Percentiles rank a stretch among this genome's conserved stretches.
Evolutionary conservation across 495 filamentous ascomycete genomes (phyloP).

Genomic region (Monascus purpureus): DNA sequence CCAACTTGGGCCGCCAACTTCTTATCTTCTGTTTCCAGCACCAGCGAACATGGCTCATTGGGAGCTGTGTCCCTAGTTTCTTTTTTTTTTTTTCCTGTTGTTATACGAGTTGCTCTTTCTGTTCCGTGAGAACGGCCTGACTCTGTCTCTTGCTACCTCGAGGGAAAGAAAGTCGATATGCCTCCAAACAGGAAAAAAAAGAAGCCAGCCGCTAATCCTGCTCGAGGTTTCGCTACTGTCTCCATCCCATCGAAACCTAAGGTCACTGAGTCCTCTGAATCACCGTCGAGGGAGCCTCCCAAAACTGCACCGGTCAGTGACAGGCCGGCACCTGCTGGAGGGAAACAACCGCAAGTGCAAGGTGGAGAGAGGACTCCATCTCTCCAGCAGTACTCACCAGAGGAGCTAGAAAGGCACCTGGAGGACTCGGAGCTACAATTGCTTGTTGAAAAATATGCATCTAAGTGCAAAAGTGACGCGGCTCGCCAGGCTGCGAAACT

Average conservation of each 20-base stretch:
- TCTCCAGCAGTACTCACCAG: slow-evolving; percentile 49
- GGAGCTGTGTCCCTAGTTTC: too few species aligned
- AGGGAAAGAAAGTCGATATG: slow-evolving; percentile 34
- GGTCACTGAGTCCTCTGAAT: slow-evolving; percentile 14
- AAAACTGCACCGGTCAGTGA: slow-evolving; percentile 30
- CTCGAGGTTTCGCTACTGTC: slow-evolving; percentile 82
- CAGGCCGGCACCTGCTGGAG: slow-evolving; percentile 15
- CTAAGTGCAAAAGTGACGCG: slow-evolving; percentile 54
- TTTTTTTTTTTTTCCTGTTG: too few species aligned
- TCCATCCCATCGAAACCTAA: slow-evolving; percentile 68
- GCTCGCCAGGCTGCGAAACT: slow-evolving; percentile 54
- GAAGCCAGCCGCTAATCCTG: slow-evolving; percentile 70
- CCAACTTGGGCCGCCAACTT: too few species aligned
- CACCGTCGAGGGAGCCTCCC: slow-evolving; percentile 19
- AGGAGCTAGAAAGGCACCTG: slow-evolving; percentile 72
- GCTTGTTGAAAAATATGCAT: slow-evolving; percentile 64
- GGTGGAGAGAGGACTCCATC: slow-evolving; percentile 12
- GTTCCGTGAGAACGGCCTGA: too few species aligned
- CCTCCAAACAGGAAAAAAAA: slow-evolving; percentile 78
- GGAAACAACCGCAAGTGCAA: slow-evolving; percentile 7
- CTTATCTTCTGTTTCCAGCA: too few species aligned
- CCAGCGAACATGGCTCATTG: too few species aligned
- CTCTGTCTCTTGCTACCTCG: too few species aligned
- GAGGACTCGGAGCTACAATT: slow-evolving; percentile 72
- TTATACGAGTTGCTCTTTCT: too few species aligned